Base-by-base conservation (phyloP, 371 early-diverging fungal genomes). In the Cokeromyces recurvatus region DNA sequence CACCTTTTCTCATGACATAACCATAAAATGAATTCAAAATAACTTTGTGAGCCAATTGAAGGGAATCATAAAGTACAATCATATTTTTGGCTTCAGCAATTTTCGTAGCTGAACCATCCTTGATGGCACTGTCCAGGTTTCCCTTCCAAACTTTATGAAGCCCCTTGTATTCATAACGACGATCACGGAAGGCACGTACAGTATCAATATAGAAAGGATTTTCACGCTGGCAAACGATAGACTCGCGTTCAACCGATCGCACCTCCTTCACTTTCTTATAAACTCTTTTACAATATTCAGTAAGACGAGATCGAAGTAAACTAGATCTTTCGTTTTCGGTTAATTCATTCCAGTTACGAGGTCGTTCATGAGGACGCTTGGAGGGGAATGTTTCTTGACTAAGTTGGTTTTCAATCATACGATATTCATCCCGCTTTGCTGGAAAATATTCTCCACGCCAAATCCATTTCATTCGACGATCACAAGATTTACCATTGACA, bases 11-110 rank as follows among this genome's bases (percentile, higher is more conserved):
- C 99, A 99, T 99, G 24, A 99, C 99, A 77, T 99, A 99, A 21
- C 99, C 99, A 64, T 99, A 99, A 74, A 99, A 99, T 0, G 99
- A 99, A 70, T 99, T 99, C 24, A 91, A 75, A 74, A 94, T 95
- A 79, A 92, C 92, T 79, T 99, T 99, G 83, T 99, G 99, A 9
- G 99, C 99, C 37, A 98, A 68, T 59, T 99, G 99, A 46, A 99
- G 78, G 4, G 98, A 98, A 61, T 98, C 99, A 55, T 92, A 98
- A 24, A 99, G 71, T 14, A 96, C 87, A 46, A 94, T 88, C 83
- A 97, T 84, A 67, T 97, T 97, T 46, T 88, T 88, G 8, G 91
- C 92, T 46, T 95, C 89, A 44, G 87, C 91, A 2, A 86, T 68
- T 41, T 78, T 81, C n/a, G 80, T 73, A n/a, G 83, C 59, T 39